Conservation (phyloP, 2,329 filamentous ascomycete species). For the Clarireedia homoeocarpa region DNA sequence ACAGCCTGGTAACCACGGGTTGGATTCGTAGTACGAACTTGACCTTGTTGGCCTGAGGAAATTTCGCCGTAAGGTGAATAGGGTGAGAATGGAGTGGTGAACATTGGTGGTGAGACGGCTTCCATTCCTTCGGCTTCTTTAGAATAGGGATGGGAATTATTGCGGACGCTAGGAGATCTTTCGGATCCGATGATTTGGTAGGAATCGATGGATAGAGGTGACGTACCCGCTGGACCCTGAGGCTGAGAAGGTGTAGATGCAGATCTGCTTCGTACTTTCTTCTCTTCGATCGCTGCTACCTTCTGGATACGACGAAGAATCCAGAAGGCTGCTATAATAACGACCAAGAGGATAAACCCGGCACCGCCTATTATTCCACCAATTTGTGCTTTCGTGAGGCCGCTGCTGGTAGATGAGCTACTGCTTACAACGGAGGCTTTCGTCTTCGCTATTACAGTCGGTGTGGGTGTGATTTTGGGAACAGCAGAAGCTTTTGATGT, state of each 20-base stretch:
- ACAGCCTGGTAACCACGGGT: conserved; percentile 2
- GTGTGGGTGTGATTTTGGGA: conserved; percentile 16
- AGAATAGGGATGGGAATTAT: conserved; percentile 9
- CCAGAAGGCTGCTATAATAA: conserved; percentile 40
- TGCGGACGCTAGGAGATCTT: conserved; percentile 10
- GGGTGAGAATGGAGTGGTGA: not conserved
- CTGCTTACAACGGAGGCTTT: conserved; percentile 30
- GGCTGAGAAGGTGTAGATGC: conserved; percentile 11
- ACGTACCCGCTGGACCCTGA: conserved; percentile 1
- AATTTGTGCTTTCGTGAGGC: conserved; percentile 31
- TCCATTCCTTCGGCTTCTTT: conserved; percentile 1
- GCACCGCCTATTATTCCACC: conserved; percentile 48
- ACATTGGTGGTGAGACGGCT: conserved; percentile 16
- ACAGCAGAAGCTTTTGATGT: conserved; percentile 11
- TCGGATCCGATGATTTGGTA: conserved; percentile 21
- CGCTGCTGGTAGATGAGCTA: conserved; percentile 23
- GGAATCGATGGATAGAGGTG: conserved; percentile 23
- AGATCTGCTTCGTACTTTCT: conserved; percentile 15
- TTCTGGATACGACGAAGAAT: conserved; percentile 42
- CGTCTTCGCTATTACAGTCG: conserved; percentile 18
- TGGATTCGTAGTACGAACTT: not conserved
- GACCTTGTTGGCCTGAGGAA: not conserved
- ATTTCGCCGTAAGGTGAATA: not conserved
- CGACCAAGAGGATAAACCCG: conserved; percentile 39
- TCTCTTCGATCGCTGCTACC: conserved; percentile 24